phyloP scores from a whole-genome alignment of 2,329 filamentous ascomycete species.

The Neonectria neomacrospora region DNA sequence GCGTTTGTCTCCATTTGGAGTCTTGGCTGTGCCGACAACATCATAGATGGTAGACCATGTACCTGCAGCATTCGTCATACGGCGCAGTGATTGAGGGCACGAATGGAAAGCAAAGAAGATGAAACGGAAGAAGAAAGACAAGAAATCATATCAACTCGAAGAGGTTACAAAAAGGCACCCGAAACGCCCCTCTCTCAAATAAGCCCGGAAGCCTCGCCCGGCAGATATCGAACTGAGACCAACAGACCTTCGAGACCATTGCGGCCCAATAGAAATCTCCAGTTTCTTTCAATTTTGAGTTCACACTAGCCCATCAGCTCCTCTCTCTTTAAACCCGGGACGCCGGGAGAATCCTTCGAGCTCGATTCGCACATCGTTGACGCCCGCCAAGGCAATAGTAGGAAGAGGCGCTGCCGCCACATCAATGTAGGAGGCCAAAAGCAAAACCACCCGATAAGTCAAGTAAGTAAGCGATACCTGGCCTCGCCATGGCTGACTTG shows the following conservation, averaged over 20 bases:
- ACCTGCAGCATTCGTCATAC: neutral
- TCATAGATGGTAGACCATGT: neutral
- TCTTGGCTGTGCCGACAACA: neutral
- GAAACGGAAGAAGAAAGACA: neutral
- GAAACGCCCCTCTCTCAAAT: neutral
- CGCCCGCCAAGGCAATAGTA: neutral
- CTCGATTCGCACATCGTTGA: neutral
- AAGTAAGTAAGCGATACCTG: neutral
- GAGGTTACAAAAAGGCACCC: too few relatives aligned
- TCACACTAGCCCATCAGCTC: neutral
- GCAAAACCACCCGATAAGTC: neutral
- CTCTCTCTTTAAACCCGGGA: neutral
- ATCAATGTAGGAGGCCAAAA: neutral
- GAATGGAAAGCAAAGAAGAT: neutral
- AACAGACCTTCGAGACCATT: neutral
- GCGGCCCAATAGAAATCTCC: conserved; percentile 5
- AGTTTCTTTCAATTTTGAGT: neutral
- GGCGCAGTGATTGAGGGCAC: neutral
- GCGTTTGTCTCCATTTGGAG: neutral
- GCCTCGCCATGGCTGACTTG: neutral
- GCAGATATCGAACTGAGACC: neutral
- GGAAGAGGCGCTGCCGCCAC: neutral
- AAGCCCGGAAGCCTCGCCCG: neutral
- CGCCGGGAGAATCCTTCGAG: neutral
- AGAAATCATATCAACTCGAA: neutral